phyloP scores from a whole-genome alignment of 2,329 filamentous ascomycete species.

The Scytalidium sp. region DNA sequence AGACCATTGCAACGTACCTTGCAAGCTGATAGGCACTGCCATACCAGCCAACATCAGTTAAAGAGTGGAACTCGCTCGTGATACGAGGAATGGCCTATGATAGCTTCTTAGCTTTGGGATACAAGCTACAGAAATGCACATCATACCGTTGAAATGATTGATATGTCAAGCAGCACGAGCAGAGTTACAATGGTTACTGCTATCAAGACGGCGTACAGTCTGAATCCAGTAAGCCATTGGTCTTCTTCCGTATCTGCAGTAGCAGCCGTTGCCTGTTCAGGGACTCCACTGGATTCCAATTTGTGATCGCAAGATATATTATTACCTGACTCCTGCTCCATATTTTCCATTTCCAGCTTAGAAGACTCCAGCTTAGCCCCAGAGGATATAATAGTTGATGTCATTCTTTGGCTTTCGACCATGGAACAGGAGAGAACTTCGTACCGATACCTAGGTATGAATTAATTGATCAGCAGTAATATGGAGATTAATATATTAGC shows the following conservation, averaged over 20 bases:
- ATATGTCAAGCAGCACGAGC: conserved; percentile 47
- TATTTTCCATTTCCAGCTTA: not conserved
- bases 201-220: conserved; percentile 21
- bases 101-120: not conserved
- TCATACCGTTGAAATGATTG: conserved; percentile 49
- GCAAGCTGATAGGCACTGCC: conserved; percentile 26
- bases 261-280: not conserved
- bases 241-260: not conserved
- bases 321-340: not conserved
- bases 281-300: not conserved
- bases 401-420: too few relatives aligned
- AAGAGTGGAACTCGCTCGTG: conserved; percentile 29
- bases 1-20: not conserved
- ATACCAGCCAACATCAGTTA: conserved; percentile 32
- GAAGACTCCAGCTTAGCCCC: too few relatives aligned
- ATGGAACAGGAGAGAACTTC: too few relatives aligned
- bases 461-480: too few relatives aligned
- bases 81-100: conserved; percentile 30
- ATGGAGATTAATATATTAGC: too few relatives aligned
- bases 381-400: too few relatives aligned
- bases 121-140: not conserved
- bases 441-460: too few relatives aligned
- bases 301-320: not conserved
- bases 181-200: conserved; percentile 42
- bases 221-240: conserved; percentile 11